Evolutionary conservation across 352 stramenopile genomes (phyloP).

Genomic region (Elongisporangium prolatum): DNA sequence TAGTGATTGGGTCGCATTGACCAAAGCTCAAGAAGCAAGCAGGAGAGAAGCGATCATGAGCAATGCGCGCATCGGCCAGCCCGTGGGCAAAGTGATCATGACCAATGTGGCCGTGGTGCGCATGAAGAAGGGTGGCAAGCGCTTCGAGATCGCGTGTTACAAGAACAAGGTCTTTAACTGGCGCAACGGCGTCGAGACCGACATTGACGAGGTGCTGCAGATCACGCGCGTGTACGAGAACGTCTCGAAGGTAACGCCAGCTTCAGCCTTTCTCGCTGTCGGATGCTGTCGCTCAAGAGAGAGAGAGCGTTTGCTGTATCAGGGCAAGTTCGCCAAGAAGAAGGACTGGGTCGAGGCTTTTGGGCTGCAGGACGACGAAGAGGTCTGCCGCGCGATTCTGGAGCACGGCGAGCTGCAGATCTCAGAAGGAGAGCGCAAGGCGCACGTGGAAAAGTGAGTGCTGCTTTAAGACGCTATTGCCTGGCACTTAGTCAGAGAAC

Average conservation of each 20-base stretch:
- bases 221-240: slow-evolving; percentile 97
- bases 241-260: slow-evolving; percentile 81
- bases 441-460: slow-evolving; percentile 86
- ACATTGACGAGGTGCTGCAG: slow-evolving; percentile 98
- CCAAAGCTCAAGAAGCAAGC: background rate
- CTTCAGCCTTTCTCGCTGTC: background rate
- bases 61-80: slow-evolving; percentile 64
- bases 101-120: slow-evolving; percentile 98
- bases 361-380: slow-evolving; percentile 87
- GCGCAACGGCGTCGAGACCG: slow-evolving; percentile 96
- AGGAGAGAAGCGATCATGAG: slow-evolving; percentile 27
- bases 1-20: background rate
- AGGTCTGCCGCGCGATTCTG: slow-evolving; percentile 93
- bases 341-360: slow-evolving; percentile 94
- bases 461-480: background rate
- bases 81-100: slow-evolving; percentile 85
- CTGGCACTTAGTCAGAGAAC: background rate
- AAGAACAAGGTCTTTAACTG: slow-evolving; percentile 99
- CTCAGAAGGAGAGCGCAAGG: slow-evolving; percentile 93
- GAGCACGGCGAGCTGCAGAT: slow-evolving; percentile 97
- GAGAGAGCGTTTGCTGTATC: background rate
- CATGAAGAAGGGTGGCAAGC: slow-evolving; percentile 92
- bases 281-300: background rate
- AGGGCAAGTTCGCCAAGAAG: slow-evolving; percentile 95
- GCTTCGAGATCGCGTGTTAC: slow-evolving; percentile 99